Evolutionary conservation across 1,139 yeast genomes (phyloP), one percentile per base, ranked within the genome.

Genomic region (Chernovozyma aurita): DNA sequence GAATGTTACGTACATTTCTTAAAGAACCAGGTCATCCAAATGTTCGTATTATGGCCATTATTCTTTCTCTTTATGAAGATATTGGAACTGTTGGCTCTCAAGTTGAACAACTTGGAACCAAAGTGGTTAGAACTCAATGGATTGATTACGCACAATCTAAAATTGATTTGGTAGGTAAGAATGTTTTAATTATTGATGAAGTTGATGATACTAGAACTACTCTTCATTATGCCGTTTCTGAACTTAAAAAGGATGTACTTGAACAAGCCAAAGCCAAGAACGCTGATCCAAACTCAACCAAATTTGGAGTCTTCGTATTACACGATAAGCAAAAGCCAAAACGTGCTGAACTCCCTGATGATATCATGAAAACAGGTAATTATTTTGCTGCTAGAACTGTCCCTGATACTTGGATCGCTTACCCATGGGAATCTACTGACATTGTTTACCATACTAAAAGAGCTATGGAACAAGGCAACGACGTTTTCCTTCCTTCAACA

Each of bases 141-240:
- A 78, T 90, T 39, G 96, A 90, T 61, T 88, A 87, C 62, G 69
- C 75, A 52, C 83, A 79, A 55, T 75, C 81, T 35, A 57, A 64
- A 59, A 52, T 76, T 34, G 79, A 79, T 42, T 72, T 86, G 48
- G 82, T 86, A 35, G 95, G 95, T 47, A 87, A 86, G 63, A 83
- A 78, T 53, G 70, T 87, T 27, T 67, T 87, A 55, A 85, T 88
- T 53, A 92, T 88, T 42, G 97, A 88, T 56, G 97, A 88, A 61
- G 97, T 88, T 33, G 97, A 88, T 60, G 97, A 88, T 58, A 87
- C 97, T 35, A 81, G 97, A 72, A 88, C 96, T 42, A 88, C 97
- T 16, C 73, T 88, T 48, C 95, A 87, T 63, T 90, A 88, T 54
- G 96, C 97, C 3, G 80, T 88, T 18, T 73, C 82, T 22, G 97